Percentiles rank a stretch among this genome's conserved stretches.
These are phyloP conservation scores for Corrigiola litoralis DNA, from an alignment of 179 eudicot species.

Conservation along the genomic window DNA sequence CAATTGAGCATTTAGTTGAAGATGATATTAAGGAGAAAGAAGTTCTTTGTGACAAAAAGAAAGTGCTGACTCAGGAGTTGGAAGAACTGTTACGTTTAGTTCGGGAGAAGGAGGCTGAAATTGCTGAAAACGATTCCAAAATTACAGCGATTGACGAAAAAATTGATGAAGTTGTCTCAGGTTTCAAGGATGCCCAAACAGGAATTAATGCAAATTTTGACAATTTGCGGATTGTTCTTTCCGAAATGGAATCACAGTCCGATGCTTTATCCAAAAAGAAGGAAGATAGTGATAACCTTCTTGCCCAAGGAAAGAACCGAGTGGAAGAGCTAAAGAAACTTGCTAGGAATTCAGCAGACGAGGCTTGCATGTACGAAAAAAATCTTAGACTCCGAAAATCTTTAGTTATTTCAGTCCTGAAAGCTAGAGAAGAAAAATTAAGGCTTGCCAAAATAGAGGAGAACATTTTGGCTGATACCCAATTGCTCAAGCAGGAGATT, in stretches of 20 bases:
- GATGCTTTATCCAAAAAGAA: constrained; percentile 46
- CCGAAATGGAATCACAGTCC: constrained; percentile 40
- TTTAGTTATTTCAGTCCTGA: constrained; percentile 39
- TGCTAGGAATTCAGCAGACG: constrained; percentile 42
- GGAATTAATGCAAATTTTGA: constrained; percentile 34
- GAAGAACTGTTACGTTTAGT: constrained; percentile 56
- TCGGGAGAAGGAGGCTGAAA: constrained; percentile 62
- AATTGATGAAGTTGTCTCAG: constrained; percentile 47
- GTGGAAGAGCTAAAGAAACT: constrained; percentile 45
- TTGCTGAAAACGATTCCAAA: constrained; percentile 47
- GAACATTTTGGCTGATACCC: constrained; percentile 48
- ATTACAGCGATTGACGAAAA: constrained; percentile 57
- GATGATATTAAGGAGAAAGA: constrained; percentile 55
- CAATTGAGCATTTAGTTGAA: constrained; percentile 46
- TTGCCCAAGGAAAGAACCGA: constrained; percentile 42
- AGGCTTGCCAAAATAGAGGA: constrained; percentile 57
- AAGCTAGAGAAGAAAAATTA: constrained; percentile 49
- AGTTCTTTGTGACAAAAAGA: constrained; percentile 43
- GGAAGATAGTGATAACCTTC: constrained; percentile 47
- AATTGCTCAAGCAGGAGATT: constrained; percentile 50
- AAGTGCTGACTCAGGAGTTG: constrained; percentile 45
- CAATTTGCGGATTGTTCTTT: constrained; percentile 37
- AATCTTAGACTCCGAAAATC: constrained; percentile 47
- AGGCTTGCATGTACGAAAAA: constrained; percentile 45
- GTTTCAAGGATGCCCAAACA: constrained; percentile 48